Conservation (phyloP, 495 filamentous ascomycete species). For the Penicillium manginii region DNA sequence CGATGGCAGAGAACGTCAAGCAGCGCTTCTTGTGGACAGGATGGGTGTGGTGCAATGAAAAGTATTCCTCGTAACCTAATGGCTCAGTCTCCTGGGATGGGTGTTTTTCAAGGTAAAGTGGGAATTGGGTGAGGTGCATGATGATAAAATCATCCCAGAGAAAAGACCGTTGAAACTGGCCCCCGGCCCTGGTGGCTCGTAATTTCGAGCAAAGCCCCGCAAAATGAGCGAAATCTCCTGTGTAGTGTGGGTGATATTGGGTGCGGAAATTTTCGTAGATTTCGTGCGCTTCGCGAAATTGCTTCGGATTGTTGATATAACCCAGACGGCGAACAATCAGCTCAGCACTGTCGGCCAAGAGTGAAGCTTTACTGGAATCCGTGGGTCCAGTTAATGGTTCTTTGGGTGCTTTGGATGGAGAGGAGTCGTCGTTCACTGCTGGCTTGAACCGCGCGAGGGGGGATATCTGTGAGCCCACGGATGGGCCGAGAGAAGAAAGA, state of each 20-base stretch:
- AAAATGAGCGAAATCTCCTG: constrained; percentile 58
- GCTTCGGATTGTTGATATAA: constrained; percentile 27
- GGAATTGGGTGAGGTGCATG: constrained; percentile 45
- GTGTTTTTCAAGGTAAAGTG: constrained; percentile 34
- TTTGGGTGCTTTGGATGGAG: constrained; percentile 23
- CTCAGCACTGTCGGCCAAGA: constrained; percentile 14
- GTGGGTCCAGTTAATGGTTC: neutral
- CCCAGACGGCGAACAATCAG: constrained; percentile 30
- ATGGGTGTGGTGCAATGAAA: constrained; percentile 26
- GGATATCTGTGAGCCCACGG: constrained; percentile 5
- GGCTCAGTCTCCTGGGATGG: constrained; percentile 19
- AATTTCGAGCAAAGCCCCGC: constrained; percentile 57
- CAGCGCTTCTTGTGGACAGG: constrained; percentile 44
- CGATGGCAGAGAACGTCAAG: constrained; percentile 34
- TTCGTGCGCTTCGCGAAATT: constrained; percentile 27
- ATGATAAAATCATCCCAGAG: constrained; percentile 74
- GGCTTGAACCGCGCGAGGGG: constrained; percentile 18
- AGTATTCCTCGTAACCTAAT: constrained; percentile 41
- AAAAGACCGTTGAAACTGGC: constrained; percentile 47
- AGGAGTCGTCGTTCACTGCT: constrained; percentile 1
- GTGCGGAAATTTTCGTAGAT: constrained; percentile 55
- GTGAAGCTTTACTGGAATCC: neutral
- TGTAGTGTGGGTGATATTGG: constrained; percentile 58
- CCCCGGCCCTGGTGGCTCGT: constrained; percentile 45
- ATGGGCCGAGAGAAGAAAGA: constrained; percentile 4